Percentiles rank a stretch among this genome's conserved stretches.
Evolutionary conservation across 2,329 filamentous ascomycete species (phyloP).

Genomic region (Cordyceps cicadae): DNA sequence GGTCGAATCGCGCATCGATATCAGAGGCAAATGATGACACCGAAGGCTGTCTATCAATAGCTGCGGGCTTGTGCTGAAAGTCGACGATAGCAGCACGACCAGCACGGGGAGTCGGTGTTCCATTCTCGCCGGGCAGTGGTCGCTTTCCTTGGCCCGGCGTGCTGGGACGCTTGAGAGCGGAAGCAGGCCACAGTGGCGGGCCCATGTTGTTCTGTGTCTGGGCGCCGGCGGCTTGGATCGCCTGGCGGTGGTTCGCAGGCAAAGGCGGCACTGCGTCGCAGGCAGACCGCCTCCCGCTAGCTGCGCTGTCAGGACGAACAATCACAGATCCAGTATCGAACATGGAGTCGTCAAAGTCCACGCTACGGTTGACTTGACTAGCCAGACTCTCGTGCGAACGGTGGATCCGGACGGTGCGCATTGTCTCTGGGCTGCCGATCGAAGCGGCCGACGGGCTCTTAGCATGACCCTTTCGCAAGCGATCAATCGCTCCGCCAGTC

Average conservation of each 20-base stretch:
- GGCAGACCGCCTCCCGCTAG: slow-evolving; percentile 47
- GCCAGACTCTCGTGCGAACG: slow-evolving; percentile 43
- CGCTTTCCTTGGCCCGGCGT: slow-evolving; percentile 49
- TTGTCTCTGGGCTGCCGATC: slow-evolving; percentile 27
- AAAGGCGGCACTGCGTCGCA: slow-evolving; percentile 56
- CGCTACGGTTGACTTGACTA: slow-evolving; percentile 32
- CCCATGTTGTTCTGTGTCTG: slow-evolving; percentile 56
- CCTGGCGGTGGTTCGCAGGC: slow-evolving; percentile 73
- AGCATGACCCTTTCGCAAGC: slow-evolving; percentile 37
- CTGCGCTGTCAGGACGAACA: slow-evolving; percentile 61
- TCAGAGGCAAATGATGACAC: slow-evolving; percentile 95
- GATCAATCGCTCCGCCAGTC: slow-evolving; percentile 74
- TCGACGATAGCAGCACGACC: slow-evolving; percentile 39
- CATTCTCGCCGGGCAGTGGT: slow-evolving; percentile 41
- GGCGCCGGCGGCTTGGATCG: slow-evolving; percentile 63
- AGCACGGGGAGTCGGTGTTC: slow-evolving; percentile 50
- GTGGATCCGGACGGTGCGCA: slow-evolving; percentile 35
- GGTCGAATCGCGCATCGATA: slow-evolving; percentile 83
- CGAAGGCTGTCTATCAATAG: slow-evolving; percentile 55
- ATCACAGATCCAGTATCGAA: slow-evolving; percentile 28
- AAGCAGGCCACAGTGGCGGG: slow-evolving; percentile 75
- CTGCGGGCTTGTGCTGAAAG: slow-evolving; percentile 35
- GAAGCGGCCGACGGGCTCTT: slow-evolving; percentile 30
- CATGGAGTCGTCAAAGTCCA: slow-evolving; percentile 29
- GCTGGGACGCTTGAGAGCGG: slow-evolving; percentile 53